Percentiles rank a stretch among this genome's conserved stretches.
phyloP scores from a whole-genome alignment of 2,329 filamentous ascomycete species.

The Aspergillus alliaceus region DNA sequence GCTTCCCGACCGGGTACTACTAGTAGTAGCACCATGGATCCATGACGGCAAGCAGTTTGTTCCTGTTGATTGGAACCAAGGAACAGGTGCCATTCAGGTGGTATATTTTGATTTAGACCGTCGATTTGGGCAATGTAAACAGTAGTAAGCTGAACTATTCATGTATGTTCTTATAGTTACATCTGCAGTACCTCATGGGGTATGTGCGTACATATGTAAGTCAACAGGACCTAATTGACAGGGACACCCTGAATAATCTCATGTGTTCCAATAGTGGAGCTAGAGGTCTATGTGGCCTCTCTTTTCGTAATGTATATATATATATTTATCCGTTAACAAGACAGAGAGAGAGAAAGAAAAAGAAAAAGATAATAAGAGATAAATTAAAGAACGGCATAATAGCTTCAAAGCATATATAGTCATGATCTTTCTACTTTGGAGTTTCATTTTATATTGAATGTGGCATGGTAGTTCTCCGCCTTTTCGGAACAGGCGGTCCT shows the following conservation, averaged over 20 bases:
- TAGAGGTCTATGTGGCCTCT: too few species aligned
- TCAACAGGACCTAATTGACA: not conserved
- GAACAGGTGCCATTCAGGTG: not conserved
- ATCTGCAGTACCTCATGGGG: not conserved
- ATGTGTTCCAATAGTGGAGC: not conserved
- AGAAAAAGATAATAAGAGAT: not conserved
- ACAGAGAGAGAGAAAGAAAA: not conserved
- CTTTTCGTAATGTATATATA: too few species aligned
- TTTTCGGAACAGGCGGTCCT: constrained; percentile 1
- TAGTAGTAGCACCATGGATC: not conserved
- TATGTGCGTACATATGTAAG: not conserved
- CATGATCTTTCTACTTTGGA: not conserved
- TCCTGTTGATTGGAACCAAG: not conserved
- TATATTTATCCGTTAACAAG: too few species aligned
- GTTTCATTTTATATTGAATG: not conserved
- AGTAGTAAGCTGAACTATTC: not conserved
- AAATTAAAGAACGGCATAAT: not conserved
- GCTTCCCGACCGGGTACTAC: not conserved
- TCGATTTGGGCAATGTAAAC: not conserved
- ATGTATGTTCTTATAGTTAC: not conserved
- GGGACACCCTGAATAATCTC: not conserved
- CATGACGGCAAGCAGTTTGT: not conserved
- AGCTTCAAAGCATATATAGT: too few species aligned
- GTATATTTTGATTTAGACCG: not conserved
- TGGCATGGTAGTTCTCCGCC: constrained; percentile 5